These are phyloP conservation scores for Tricholoma matsutake DNA, from an alignment of 768 basidiomycete genomes.

Conservation along the genomic window DNA sequence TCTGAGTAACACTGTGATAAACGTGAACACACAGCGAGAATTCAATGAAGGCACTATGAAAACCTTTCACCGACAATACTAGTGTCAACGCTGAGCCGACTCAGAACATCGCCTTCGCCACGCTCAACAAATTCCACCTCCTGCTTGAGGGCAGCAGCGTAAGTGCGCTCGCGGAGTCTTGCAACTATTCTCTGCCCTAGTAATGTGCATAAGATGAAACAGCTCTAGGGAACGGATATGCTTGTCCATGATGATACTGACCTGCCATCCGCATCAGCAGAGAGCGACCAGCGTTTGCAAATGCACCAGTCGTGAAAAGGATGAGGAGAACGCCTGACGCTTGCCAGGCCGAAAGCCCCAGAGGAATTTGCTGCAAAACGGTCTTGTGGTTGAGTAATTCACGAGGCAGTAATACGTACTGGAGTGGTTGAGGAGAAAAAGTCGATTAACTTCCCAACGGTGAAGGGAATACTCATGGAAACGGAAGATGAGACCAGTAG, in stretches of 20 bases:
- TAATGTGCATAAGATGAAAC: not conserved
- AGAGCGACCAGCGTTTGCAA: slow-evolving; percentile 80
- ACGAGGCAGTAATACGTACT: slow-evolving; percentile 40
- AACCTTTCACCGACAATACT: slow-evolving; percentile 93
- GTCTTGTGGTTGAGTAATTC: not conserved
- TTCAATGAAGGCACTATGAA: slow-evolving; percentile 8
- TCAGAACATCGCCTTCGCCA: slow-evolving; percentile 92
- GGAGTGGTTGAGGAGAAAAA: slow-evolving; percentile 75
- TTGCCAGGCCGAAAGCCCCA: slow-evolving; percentile 74
- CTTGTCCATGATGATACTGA: slow-evolving; percentile 24
- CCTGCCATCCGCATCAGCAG: slow-evolving; percentile 86
- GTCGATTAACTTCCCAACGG: slow-evolving; percentile 92
- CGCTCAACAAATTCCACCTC: slow-evolving; percentile 93
- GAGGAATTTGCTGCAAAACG: slow-evolving; percentile 63
- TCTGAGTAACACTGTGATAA: slow-evolving; percentile 63
- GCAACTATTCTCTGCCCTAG: slow-evolving; percentile 88
- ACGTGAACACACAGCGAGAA: not conserved
- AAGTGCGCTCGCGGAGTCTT: slow-evolving; percentile 77
- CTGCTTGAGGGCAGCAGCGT: slow-evolving; percentile 78
- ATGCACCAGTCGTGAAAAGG: slow-evolving; percentile 83
- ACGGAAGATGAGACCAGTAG: slow-evolving; percentile 87
- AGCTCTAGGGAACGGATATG: not conserved
- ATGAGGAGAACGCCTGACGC: slow-evolving; percentile 72
- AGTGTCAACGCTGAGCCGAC: slow-evolving; percentile 86
- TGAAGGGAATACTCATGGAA: slow-evolving; percentile 90